Evolutionary conservation across 768 basidiomycete species (phyloP).

Genomic region (Leccinum variicolor): DNA sequence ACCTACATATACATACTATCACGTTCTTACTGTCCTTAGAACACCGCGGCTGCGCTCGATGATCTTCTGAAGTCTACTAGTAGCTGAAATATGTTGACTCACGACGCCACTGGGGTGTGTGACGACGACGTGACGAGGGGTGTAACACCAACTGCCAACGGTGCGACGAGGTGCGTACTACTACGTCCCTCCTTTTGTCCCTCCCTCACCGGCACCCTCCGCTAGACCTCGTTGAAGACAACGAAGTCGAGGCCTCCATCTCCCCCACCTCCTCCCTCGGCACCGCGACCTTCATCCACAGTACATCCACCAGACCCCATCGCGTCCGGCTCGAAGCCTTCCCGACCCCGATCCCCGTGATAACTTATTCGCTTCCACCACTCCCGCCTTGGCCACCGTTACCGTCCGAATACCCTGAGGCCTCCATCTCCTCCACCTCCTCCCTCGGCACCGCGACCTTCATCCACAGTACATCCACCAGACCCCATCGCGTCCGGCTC

Average conservation of each 20-base stretch:
- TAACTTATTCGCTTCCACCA: constrained; percentile 39
- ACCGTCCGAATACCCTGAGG: constrained; percentile 42
- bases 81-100: too few species aligned
- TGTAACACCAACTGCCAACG: too few species aligned
- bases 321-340: constrained; percentile 25
- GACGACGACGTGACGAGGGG: too few species aligned
- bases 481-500: constrained; percentile 30
- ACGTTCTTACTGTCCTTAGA: not conserved
- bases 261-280: constrained; percentile 21
- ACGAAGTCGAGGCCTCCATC: constrained; percentile 29
- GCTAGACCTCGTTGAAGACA: too few species aligned
- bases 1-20: not conserved
- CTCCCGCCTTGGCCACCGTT: constrained; percentile 57
- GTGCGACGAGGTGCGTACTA: too few species aligned
- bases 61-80: too few species aligned
- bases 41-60: too few species aligned
- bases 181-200: too few species aligned
- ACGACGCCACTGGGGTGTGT: too few species aligned
- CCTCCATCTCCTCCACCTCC: constrained; percentile 29
- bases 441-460: constrained; percentile 12
- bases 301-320: constrained; percentile 24
- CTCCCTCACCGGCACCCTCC: too few species aligned
- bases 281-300: constrained; percentile 14
- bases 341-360: constrained; percentile 6
- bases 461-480: constrained; percentile 20